Percentiles rank a stretch among this genome's conserved stretches.
phyloP scores from a whole-genome alignment of 2,329 filamentous ascomycete genomes.

The Sclerotinia sclerotiorum region DNA sequence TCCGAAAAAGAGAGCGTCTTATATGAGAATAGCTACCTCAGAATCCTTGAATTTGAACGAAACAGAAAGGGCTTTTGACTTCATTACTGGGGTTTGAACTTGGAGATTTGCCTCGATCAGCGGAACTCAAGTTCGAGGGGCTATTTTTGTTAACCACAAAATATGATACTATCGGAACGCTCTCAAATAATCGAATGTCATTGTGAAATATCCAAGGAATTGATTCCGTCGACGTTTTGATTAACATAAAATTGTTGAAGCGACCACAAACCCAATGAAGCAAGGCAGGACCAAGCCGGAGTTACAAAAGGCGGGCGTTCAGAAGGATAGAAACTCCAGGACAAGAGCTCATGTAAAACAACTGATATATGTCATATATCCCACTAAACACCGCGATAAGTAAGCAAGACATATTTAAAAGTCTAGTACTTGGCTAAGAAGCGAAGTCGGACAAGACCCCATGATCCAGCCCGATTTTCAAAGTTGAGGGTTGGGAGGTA shows the following conservation, averaged over 20 bases:
- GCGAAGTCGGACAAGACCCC: neutral
- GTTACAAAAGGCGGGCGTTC: neutral
- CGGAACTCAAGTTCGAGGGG: neutral
- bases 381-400: neutral
- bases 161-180: neutral
- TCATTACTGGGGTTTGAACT: neutral
- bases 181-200: neutral
- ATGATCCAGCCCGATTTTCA: neutral
- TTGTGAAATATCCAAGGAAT: neutral
- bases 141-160: neutral
- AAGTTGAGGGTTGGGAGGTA: neutral
- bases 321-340: neutral
- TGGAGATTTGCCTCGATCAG: neutral
- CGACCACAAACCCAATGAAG: too few relatives aligned
- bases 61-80: neutral
- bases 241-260: too few relatives aligned
- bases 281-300: neutral
- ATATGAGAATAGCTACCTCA: too few relatives aligned
- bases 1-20: neutral
- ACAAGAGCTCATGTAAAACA: neutral
- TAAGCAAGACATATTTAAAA: neutral
- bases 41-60: neutral
- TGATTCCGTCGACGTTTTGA: too few relatives aligned
- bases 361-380: too few relatives aligned
- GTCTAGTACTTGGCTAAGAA: neutral